Evolutionary conservation across 306 rosid genomes (phyloP).

Genomic region (Sesbania bispinosa): DNA sequence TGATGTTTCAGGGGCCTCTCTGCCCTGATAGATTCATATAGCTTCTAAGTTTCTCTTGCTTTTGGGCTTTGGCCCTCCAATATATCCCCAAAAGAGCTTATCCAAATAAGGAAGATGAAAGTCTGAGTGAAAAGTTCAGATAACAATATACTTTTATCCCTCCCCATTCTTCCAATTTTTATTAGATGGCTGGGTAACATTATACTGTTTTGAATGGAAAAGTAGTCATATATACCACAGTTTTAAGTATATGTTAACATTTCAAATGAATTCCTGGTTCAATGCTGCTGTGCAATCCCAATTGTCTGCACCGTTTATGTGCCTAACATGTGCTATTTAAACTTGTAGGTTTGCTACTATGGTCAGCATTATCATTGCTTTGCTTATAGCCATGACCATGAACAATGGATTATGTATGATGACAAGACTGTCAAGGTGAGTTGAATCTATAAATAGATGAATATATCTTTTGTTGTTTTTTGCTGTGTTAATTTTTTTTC

Average conservation of each 20-base stretch:
- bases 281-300: neutral
- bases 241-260: neutral
- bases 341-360: constrained; percentile 87
- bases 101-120: neutral
- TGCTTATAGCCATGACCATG: constrained; percentile 77
- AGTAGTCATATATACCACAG: neutral
- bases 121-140: neutral
- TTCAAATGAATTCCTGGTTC: neutral
- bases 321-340: constrained; percentile 21
- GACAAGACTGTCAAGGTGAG: constrained; percentile 91
- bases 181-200: neutral
- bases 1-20: neutral
- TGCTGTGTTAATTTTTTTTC: constrained; percentile 7
- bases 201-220: neutral
- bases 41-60: neutral
- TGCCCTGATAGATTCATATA: neutral
- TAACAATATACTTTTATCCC: neutral
- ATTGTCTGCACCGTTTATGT: neutral
- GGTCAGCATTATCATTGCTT: constrained; percentile 99
- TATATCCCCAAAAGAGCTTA: neutral
- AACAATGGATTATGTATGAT: constrained; percentile 89
- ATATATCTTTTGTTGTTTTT: constrained; percentile 10
- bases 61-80: neutral
- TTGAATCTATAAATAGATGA: constrained; percentile 14
- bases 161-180: neutral